Percentiles rank a stretch among this genome's conserved stretches.
Evolutionary conservation across 2,329 filamentous ascomycete species (phyloP).

Genomic region (Scleromitrula shiraiana): DNA sequence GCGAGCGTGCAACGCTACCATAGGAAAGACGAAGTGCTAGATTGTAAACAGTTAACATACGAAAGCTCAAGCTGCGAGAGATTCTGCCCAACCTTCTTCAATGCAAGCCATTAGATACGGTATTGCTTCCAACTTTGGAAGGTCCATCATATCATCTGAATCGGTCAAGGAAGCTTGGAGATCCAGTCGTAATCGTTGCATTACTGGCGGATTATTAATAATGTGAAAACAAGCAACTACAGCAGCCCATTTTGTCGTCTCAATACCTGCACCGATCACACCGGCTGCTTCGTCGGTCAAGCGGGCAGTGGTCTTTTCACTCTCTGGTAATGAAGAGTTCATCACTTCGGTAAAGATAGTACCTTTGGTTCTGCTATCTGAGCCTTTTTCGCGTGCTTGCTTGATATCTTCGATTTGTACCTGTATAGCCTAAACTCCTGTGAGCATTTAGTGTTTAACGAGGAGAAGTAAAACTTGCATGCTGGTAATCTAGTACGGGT

Average conservation of each 20-base stretch:
- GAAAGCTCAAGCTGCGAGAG: too few species aligned
- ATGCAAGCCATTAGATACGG: conserved; percentile 30
- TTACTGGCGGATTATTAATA: conserved; percentile 28
- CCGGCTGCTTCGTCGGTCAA: conserved; percentile 30
- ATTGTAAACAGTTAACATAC: neutral
- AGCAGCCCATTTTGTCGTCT: conserved; percentile 32
- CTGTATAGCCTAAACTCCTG: too few species aligned
- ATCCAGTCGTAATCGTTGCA: conserved; percentile 30
- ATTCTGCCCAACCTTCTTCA: conserved; percentile 31
- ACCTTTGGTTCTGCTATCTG: conserved; percentile 13
- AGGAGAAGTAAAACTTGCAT: too few species aligned
- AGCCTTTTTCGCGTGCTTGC: neutral
- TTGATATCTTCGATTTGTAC: too few species aligned
- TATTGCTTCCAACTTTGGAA: conserved; percentile 22
- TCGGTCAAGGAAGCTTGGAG: conserved; percentile 18
- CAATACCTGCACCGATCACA: conserved; percentile 31
- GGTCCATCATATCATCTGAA: conserved; percentile 10
- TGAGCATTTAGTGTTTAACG: too few species aligned
- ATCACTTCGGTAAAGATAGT: conserved; percentile 21
- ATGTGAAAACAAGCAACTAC: conserved; percentile 32
- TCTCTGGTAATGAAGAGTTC: conserved; percentile 25
- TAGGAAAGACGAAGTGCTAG: conserved; percentile 26
- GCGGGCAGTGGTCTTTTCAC: conserved; percentile 30
- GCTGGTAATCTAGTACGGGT: too few species aligned
- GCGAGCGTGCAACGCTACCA: conserved; percentile 26